These are phyloP conservation scores for Phlyctochytrium arcticum DNA, from an alignment of 192 early-diverging fungal species.

Conservation along the genomic window DNA sequence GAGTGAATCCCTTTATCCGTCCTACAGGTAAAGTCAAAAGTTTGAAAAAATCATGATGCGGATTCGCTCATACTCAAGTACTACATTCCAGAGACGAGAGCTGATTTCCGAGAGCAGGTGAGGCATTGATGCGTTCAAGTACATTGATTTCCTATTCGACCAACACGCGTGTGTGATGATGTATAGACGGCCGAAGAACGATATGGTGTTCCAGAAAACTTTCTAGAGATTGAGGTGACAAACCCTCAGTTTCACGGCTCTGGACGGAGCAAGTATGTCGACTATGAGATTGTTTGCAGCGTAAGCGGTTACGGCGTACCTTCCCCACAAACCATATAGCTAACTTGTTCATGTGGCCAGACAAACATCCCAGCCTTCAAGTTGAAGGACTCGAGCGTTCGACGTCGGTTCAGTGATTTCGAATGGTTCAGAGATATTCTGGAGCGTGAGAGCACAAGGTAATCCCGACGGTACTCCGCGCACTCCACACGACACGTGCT, in stretches of 20 bases:
- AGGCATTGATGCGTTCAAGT: not conserved
- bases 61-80: not conserved
- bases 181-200: constrained; percentile 47
- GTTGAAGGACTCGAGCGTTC: constrained; percentile 71
- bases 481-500: not conserved
- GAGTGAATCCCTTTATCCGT: constrained; percentile 18
- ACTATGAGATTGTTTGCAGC: constrained; percentile 92
- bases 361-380: constrained; percentile 98
- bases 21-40: constrained; percentile 9
- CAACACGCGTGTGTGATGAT: not conserved
- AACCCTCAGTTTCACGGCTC: constrained; percentile 83
- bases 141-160: not conserved
- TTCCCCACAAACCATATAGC: not conserved
- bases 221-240: constrained; percentile 89
- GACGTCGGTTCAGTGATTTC: constrained; percentile 95
- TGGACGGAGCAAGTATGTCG: constrained; percentile 84
- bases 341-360: constrained; percentile 28
- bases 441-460: constrained; percentile 77
- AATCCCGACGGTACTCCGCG: not conserved
- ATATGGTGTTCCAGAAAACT: constrained; percentile 96
- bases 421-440: constrained; percentile 97
- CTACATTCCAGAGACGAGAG: constrained; percentile 19
- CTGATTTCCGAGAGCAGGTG: constrained; percentile 46
- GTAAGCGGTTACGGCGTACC: constrained; percentile 40
- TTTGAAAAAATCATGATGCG: not conserved